Base-by-base conservation (phyloP, 805 yeast genomes). In the Teunomyces tritomae region DNA sequence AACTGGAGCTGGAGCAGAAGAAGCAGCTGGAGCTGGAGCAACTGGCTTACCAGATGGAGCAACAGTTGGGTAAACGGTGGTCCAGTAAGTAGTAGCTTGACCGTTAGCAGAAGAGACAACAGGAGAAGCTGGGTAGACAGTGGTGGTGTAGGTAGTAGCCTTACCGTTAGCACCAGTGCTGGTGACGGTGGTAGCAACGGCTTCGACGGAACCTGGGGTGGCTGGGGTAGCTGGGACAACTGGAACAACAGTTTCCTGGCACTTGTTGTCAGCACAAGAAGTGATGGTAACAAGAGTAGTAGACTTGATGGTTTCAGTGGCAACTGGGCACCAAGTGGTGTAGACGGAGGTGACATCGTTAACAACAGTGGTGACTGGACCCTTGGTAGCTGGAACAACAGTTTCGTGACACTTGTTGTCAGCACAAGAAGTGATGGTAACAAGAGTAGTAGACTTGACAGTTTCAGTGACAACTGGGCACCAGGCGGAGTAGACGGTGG, bases 401-500 rank as follows among this genome's bases (percentile, higher is more conserved):
- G 57, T 48, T 28, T 48, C 61, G 24, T 50, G 35, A 53, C 71
- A 66, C 49, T 54, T 55, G 57, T 62, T 45, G 46, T 68, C 67
- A 24, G 64, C 47, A 56, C 77, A 71, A n/a, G 71, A 63, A 46
- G 75, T 70, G 54, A 70, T 60, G 47, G 76, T 71, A 43, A 65
- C 65, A 30, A 62, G 60, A 42, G 66, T 64, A 50, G 74, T 39
- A 8, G 16, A 13, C 32, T 40, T 33, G 28, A 45, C 40, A 20
- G 51, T 32, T 5, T 43, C 35, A 41, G 46, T 33, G 48, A 45
- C 29, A 28, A 55, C 40, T 46, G 71, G 71, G 53, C 72, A 66
- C 62, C 62, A 67, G 20, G 78, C 71, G 49, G 78, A 68, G 63
- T 67, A 77, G 33, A 67, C 62, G 20, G 75, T 70, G 43, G 52